Evolutionary conservation across 1,284 basidiomycete species (phyloP).

Genomic region (Volvariella volvacea): DNA sequence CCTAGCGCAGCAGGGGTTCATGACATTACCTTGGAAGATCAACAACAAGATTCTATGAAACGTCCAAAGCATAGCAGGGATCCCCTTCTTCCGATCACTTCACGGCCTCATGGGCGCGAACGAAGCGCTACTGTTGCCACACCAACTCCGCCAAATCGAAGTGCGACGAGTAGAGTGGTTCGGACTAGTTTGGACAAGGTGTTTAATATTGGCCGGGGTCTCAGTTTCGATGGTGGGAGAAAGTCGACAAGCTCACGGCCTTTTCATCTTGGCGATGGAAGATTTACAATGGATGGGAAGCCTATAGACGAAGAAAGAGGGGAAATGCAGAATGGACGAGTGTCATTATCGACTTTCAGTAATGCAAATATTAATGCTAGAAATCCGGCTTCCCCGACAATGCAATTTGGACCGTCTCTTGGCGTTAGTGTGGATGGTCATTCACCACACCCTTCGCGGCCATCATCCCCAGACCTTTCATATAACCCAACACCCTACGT

Average conservation of each 20-base stretch:
- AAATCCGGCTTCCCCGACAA: constrained; percentile 4
- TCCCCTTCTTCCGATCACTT: constrained; percentile 51
- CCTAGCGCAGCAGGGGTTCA: neutral
- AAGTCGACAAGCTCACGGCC: constrained; percentile 17
- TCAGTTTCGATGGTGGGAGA: constrained; percentile 48
- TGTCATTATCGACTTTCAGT: neutral
- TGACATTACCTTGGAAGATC: constrained; percentile 1
- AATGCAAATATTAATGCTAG: constrained; percentile 1
- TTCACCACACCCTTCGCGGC: constrained; percentile 18
- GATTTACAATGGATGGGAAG: constrained; percentile 13
- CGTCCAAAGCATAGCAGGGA: constrained; percentile 58
- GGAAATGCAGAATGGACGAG: neutral
- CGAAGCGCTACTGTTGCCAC: constrained; percentile 14
- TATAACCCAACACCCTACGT: constrained; percentile 18
- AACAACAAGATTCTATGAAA: constrained; percentile 21
- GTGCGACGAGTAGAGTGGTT: constrained; percentile 31
- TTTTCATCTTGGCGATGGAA: constrained; percentile 9
- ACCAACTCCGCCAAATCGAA: constrained; percentile 15
- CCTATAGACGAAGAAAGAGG: neutral
- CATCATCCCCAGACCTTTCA: constrained; percentile 32
- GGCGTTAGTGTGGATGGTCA: constrained; percentile 8
- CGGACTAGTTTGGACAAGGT: constrained; percentile 49
- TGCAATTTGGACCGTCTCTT: constrained; percentile 1
- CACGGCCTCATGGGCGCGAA: constrained; percentile 12
- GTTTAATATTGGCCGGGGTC: constrained; percentile 42